phyloP scores from a whole-genome alignment of 495 filamentous ascomycete species.

The Hyaloscypha bicolor region DNA sequence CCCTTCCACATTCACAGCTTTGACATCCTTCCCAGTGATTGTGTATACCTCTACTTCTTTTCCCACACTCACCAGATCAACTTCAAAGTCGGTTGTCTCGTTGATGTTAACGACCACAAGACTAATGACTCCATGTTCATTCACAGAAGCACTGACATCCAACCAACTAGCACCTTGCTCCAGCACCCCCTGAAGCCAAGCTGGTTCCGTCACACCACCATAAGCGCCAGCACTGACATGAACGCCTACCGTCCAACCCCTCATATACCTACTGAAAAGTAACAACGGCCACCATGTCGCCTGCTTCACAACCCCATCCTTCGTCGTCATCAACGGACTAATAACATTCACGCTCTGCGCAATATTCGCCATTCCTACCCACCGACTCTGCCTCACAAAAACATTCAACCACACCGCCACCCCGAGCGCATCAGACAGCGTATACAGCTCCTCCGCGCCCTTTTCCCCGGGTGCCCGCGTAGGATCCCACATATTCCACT shows the following conservation, averaged over 20 bases:
- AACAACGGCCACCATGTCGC: constrained; percentile 78
- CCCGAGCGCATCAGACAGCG: constrained; percentile 73
- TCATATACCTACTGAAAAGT: constrained; percentile 74
- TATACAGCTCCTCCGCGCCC: constrained; percentile 72
- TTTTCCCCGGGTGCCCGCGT: constrained; percentile 67
- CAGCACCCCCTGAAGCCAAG: constrained; percentile 63
- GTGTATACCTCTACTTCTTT: constrained; percentile 56
- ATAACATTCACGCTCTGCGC: constrained; percentile 82
- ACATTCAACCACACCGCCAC: constrained; percentile 77
- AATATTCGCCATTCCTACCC: constrained; percentile 80
- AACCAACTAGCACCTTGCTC: constrained; percentile 65
- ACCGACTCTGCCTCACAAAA: constrained; percentile 72
- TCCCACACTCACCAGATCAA: constrained; percentile 54
- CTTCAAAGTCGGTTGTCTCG: constrained; percentile 57
- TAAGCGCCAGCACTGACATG: constrained; percentile 63
- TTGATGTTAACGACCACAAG: constrained; percentile 72
- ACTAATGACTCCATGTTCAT: constrained; percentile 62
- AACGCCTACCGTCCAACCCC: constrained; percentile 63
- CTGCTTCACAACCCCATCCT: constrained; percentile 66
- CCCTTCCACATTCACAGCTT: constrained; percentile 60
- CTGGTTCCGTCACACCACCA: constrained; percentile 63
- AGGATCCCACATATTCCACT: constrained; percentile 87
- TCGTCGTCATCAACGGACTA: constrained; percentile 71
- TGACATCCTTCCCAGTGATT: constrained; percentile 57
- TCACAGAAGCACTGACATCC: constrained; percentile 67